Conservation (phyloP, 768 basidiomycete species). For the Hygrocybe punicea region DNA sequence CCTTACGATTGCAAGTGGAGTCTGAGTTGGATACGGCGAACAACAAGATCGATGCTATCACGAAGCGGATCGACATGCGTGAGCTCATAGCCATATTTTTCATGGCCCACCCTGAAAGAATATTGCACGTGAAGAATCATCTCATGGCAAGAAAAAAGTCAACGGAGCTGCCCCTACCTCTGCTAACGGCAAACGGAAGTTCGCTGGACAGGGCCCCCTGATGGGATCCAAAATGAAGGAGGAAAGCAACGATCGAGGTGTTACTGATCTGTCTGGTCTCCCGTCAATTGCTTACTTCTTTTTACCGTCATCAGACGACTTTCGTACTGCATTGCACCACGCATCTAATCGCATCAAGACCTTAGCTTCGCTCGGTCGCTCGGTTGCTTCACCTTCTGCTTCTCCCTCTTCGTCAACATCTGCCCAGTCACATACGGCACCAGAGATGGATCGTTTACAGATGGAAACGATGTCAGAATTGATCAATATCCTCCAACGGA, state of each 20-base stretch:
- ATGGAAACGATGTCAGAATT: conserved; percentile 65
- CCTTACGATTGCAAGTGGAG: conserved; percentile 69
- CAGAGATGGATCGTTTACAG: conserved; percentile 51
- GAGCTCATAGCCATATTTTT: conserved; percentile 20
- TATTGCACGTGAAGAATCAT: conserved; percentile 27
- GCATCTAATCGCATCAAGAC: conserved; percentile 58
- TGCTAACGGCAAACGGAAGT: conserved; percentile 19
- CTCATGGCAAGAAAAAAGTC: conserved; percentile 25
- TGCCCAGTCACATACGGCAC: conserved; percentile 27
- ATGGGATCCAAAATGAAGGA: conserved; percentile 15
- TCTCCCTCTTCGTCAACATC: conserved; percentile 36
- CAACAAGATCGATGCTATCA: conserved; percentile 66
- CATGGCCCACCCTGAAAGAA: not conserved
- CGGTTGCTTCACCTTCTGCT: conserved; percentile 36
- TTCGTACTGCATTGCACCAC: conserved; percentile 65
- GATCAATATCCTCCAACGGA: conserved; percentile 62
- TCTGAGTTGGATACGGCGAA: conserved; percentile 74
- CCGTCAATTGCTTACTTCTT: not conserved
- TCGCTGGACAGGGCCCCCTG: conserved; percentile 14
- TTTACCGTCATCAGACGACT: conserved; percentile 56
- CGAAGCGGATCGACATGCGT: conserved; percentile 56
- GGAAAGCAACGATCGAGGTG: conserved; percentile 42
- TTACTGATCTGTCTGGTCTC: not conserved
- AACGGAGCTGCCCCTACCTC: conserved; percentile 9
- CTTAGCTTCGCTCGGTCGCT: conserved; percentile 46